Conservation (phyloP, 495 filamentous ascomycete species). For the Alectoria sarmentosa region DNA sequence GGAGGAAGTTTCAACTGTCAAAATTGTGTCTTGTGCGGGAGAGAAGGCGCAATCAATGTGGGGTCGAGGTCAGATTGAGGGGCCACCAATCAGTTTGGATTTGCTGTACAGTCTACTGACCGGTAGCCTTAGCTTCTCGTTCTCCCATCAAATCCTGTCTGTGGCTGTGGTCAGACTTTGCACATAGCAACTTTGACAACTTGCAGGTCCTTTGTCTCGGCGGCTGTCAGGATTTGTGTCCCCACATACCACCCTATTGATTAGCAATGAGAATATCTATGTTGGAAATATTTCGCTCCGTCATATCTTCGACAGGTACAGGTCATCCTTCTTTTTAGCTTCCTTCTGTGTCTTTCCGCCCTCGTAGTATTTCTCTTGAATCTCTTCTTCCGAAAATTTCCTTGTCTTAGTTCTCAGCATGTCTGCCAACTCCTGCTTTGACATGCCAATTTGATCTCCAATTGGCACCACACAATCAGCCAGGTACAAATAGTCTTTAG, state of each 20-base stretch:
- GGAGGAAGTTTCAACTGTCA: not conserved
- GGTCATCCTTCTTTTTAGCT: constrained; percentile 13
- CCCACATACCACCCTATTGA: not conserved
- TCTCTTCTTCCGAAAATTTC: constrained; percentile 52
- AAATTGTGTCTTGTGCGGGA: constrained; percentile 8
- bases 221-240: not conserved
- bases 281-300: not conserved
- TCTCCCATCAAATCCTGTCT: not conserved
- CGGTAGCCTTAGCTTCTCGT: not conserved
- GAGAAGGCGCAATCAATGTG: constrained; percentile 18
- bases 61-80: not conserved
- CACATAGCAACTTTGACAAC: not conserved
- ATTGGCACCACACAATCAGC: constrained; percentile 62
- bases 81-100: not conserved
- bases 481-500: constrained; percentile 56
- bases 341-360: constrained; percentile 8
- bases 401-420: constrained; percentile 57
- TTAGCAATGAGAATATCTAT: not conserved
- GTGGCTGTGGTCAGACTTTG: not conserved
- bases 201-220: not conserved
- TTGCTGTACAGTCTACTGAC: not conserved
- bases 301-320: constrained; percentile 18
- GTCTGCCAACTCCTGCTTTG: constrained; percentile 47
- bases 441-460: constrained; percentile 58
- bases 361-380: constrained; percentile 38